These are phyloP conservation scores for Calonectria hawksworthii DNA, from an alignment of 2,329 filamentous ascomycete species.

Conservation along the genomic window DNA sequence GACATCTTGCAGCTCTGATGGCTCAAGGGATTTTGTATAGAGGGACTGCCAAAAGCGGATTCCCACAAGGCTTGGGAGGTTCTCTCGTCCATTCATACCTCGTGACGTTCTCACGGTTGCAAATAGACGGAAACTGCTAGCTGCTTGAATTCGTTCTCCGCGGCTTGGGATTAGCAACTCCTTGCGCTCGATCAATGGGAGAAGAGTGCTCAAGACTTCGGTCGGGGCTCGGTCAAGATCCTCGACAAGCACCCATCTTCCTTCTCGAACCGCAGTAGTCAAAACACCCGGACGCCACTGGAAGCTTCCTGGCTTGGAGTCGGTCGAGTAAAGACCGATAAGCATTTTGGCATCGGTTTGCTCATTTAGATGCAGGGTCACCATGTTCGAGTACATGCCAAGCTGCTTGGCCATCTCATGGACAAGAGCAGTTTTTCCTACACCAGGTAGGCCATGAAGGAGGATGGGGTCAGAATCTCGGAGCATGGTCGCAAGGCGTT, in stretches of 20 bases:
- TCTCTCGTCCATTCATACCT: constrained; percentile 76
- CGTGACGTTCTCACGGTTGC: constrained; percentile 87
- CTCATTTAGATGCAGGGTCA: constrained; percentile 96
- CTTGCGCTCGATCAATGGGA: constrained; percentile 93
- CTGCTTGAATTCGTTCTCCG: constrained; percentile 86
- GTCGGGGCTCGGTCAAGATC: constrained; percentile 95
- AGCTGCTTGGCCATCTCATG: constrained; percentile 86
- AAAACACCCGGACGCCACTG: constrained; percentile 93
- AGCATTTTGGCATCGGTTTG: constrained; percentile 98
- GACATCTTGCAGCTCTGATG: constrained; percentile 81
- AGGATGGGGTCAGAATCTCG: constrained; percentile 80
- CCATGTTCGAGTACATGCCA: constrained; percentile 84
- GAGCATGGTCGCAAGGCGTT: constrained; percentile 76
- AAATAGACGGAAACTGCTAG: constrained; percentile 89
- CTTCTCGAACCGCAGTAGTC: constrained; percentile 93
- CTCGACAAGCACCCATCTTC: constrained; percentile 96
- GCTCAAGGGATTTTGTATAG: constrained; percentile 74
- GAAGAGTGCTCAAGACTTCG: constrained; percentile 92
- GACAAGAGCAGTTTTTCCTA: constrained; percentile 90
- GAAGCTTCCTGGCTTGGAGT: constrained; percentile 89
- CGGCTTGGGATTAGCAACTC: constrained; percentile 91
- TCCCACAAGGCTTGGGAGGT: constrained; percentile 82
- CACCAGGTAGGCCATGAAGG: constrained; percentile 85
- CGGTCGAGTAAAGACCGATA: constrained; percentile 93
- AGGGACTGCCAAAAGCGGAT: constrained; percentile 88